A percentile compares a stretch with the other conserved stretches of the same genome.
These are phyloP conservation scores for Filosporella fistucella DNA, from an alignment of 495 filamentous ascomycete species.

Conservation along the genomic window DNA sequence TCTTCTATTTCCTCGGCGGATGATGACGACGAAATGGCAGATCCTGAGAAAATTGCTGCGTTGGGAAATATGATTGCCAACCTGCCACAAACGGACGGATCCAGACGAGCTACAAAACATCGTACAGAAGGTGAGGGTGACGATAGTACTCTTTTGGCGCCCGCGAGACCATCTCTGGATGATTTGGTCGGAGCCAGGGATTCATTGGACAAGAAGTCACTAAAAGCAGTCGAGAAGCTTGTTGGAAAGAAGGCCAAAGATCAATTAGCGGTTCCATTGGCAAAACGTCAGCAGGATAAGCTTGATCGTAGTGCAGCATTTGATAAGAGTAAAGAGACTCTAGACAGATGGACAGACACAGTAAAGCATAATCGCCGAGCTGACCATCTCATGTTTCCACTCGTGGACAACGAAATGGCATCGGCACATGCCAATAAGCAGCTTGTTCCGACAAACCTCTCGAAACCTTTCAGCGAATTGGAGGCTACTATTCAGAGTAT, in stretches of 20 bases:
- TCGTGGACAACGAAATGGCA: constrained; percentile 63
- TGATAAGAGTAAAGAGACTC: constrained; percentile 83
- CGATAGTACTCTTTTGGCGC: no score
- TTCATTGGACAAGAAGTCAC: constrained; percentile 79
- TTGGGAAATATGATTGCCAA: constrained; percentile 68
- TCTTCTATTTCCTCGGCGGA: constrained; percentile 39
- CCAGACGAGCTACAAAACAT: constrained; percentile 19
- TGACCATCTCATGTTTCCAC: constrained; percentile 88
- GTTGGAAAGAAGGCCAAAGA: constrained; percentile 43
- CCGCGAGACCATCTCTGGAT: no score
- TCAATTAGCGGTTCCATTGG: constrained; percentile 72
- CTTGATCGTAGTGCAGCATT: constrained; percentile 82
- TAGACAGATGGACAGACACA: constrained; percentile 88
- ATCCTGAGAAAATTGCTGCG: constrained; percentile 57
- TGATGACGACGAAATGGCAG: constrained; percentile 41
- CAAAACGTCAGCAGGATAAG: constrained; percentile 85
- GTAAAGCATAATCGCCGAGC: constrained; percentile 90
- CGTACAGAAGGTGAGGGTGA: background rate
- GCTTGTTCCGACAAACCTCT: constrained; percentile 49
- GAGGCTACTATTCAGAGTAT: constrained; percentile 83
- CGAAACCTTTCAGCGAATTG: constrained; percentile 68
- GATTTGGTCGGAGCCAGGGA: no score
- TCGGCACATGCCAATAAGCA: constrained; percentile 41
- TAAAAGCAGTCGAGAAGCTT: constrained; percentile 35
- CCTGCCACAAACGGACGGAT: constrained; percentile 42